phyloP scores from a whole-genome alignment of 106 monocot species.

The Triglochin maritima region DNA sequence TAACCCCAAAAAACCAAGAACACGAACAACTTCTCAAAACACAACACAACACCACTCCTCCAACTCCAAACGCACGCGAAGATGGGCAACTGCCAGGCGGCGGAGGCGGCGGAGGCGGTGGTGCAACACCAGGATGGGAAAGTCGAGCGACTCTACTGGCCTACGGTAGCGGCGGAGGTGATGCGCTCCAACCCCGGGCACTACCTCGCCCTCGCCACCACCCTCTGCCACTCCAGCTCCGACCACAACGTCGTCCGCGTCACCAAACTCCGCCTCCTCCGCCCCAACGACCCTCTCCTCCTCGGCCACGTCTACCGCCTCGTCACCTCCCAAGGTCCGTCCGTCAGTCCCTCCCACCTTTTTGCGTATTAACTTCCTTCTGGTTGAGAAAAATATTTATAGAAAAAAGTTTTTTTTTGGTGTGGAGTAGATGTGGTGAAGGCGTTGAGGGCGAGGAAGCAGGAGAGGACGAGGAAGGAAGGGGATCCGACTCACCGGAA shows the following conservation, averaged over 20 bases:
- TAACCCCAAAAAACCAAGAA: too few species aligned
- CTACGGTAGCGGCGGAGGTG: conserved; percentile 14
- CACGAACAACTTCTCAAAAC: too few species aligned
- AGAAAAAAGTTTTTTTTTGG: neutral
- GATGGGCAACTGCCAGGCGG: conserved; percentile 33
- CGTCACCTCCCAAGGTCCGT: conserved; percentile 26
- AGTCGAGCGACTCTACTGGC: conserved; percentile 25
- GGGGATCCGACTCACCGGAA: neutral
- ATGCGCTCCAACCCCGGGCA: conserved; percentile 13
- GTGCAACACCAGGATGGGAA: conserved; percentile 20
- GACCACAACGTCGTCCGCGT: neutral
- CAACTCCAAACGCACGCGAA: neutral
- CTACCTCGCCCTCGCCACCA: conserved; percentile 25
- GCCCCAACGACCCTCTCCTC: conserved; percentile 24
- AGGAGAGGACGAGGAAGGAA: conserved; percentile 42
- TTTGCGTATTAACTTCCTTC: neutral
- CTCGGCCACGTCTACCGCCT: conserved; percentile 34
- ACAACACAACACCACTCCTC: too few species aligned
- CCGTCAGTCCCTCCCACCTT: too few species aligned
- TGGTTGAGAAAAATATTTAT: neutral
- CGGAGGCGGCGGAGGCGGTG: conserved; percentile 22
- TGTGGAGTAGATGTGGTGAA: conserved; percentile 45
- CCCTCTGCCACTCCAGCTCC: conserved; percentile 1
- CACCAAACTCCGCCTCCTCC: conserved; percentile 21
- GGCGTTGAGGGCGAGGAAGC: conserved; percentile 47